A percentile compares a stretch with the other conserved stretches of the same genome.
Evolutionary conservation across 2,329 filamentous ascomycete species (phyloP).

Genomic region (Fusarium annulatum): DNA sequence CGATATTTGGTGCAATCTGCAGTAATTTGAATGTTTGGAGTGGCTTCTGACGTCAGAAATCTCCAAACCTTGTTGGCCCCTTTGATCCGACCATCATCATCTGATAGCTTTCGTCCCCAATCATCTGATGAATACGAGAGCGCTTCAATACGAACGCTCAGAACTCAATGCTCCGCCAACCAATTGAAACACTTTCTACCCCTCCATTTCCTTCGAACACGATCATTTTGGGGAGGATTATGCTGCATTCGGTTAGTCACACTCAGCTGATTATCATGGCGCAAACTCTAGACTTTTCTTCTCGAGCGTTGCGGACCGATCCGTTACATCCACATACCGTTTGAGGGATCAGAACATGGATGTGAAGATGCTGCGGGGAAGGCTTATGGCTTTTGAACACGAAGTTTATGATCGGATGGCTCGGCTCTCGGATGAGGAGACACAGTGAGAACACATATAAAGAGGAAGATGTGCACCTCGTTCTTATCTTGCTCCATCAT

Average conservation of each 20-base stretch:
- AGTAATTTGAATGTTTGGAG: not conserved
- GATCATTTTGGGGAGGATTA: not conserved
- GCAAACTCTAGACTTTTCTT: not conserved
- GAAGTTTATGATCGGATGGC: not conserved
- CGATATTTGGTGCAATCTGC: rapidly evolving
- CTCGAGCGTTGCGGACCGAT: not conserved
- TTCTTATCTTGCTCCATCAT: too few species aligned
- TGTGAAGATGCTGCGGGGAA: not conserved
- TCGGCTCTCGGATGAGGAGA: not conserved
- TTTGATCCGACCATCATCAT: not conserved
- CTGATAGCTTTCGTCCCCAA: not conserved
- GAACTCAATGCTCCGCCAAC: not conserved
- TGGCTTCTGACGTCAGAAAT: not conserved
- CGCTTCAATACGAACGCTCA: not conserved
- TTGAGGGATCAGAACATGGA: not conserved
- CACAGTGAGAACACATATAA: not conserved
- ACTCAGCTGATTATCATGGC: not conserved
- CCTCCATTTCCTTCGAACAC: not conserved
- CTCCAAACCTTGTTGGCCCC: not conserved
- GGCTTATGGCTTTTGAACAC: not conserved
- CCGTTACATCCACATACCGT: not conserved
- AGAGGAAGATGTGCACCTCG: not conserved
- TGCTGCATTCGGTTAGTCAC: not conserved
- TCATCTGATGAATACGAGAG: slow-evolving; percentile 6
- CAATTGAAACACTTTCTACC: not conserved